Evolutionary conservation across 139 green algal species (phyloP), one percentile per base, ranked within the genome.

Genomic region (Nannochloris sp.): DNA sequence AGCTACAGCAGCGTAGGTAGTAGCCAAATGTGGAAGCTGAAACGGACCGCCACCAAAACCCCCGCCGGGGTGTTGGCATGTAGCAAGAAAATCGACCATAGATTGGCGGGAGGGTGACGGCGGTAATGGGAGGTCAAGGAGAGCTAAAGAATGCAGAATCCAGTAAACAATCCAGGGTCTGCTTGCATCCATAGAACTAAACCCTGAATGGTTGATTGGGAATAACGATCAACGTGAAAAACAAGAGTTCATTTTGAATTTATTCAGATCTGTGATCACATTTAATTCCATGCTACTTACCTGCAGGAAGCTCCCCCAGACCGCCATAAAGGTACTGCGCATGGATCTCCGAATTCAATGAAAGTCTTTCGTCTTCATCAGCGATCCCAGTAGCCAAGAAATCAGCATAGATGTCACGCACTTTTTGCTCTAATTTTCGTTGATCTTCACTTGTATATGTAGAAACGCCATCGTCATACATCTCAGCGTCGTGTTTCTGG

Each of bases 111-210:
- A 4, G 10, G 62, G 44, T 1, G 31, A 15, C 19, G 29, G 4
- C 0, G 59, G 64, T 33, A 67, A 48, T 10, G 72, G 58, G 6
- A 36, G 35, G 1, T 46, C 68, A 51, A 99, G 72, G 6, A 99
- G 68, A 0, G 87, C 81, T 7, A 99, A 76, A 7, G 79, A 81
- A 67, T 99, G 93, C 27, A 89, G 23, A 56, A 90, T 83, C 92
- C 92, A 97, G 72, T 91, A 97, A 33, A 74, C 77, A 10, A 98
- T 86, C 93, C 92, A 98, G 0, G 90, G 79, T 14, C 87, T 77
- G 54, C 82, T 90, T 6, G 87, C 84, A 57, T 95, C 91, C 31
- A 97, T 73, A 3, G 69, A 68, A 0, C 81, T 71, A 46, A 90
- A 96, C 15, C 70, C 74, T 35, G 64, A 48, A 8, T 31, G 44